A percentile compares a stretch with the other conserved stretches of the same genome.
phyloP scores from a whole-genome alignment of 805 yeast species.

The Barnettozyma sucrosica region DNA sequence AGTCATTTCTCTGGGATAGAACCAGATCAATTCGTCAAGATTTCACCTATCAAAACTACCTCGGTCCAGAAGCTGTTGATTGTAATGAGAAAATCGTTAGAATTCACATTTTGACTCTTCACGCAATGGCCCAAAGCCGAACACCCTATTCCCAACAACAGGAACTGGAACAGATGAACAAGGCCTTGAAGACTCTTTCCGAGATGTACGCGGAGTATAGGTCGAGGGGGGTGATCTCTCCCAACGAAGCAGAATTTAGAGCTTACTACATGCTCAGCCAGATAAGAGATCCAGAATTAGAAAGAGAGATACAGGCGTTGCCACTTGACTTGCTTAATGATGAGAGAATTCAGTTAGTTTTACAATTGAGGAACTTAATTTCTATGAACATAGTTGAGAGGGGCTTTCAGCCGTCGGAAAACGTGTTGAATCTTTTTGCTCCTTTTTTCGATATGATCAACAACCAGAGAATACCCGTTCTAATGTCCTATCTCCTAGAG shows the following conservation, averaged over 20 bases:
- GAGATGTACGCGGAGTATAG: conserved; percentile 84
- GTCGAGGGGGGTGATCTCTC: conserved; percentile 58
- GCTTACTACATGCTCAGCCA: conserved; percentile 81
- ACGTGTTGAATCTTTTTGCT: conserved; percentile 52
- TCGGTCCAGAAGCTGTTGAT: conserved; percentile 88
- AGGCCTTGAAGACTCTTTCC: conserved; percentile 79
- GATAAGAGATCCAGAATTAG: conserved; percentile 78
- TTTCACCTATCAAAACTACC: conserved; percentile 89
- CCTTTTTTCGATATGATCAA: conserved; percentile 57
- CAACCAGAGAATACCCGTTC: conserved; percentile 50
- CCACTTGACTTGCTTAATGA: conserved; percentile 53
- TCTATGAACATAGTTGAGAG: conserved; percentile 54
- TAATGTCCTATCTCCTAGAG: conserved; percentile 71
- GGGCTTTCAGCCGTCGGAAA: conserved; percentile 47
- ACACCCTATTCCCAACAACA: conserved; percentile 87
- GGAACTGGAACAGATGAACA: conserved; percentile 90
- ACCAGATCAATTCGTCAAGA: conserved; percentile 96
- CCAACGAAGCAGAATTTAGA: conserved; percentile 90
- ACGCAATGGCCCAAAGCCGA: conserved; percentile 72
- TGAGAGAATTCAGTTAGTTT: conserved; percentile 59
- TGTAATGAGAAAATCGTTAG: conserved; percentile 91
- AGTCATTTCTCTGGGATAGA: conserved; percentile 93
- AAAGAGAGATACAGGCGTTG: conserved; percentile 62
- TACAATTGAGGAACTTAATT: conserved; percentile 59
- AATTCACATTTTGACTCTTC: conserved; percentile 75